These are phyloP conservation scores for Aristolochia fimbriata DNA, from an alignment of 164 flowering plant species.

Conservation along the genomic window DNA sequence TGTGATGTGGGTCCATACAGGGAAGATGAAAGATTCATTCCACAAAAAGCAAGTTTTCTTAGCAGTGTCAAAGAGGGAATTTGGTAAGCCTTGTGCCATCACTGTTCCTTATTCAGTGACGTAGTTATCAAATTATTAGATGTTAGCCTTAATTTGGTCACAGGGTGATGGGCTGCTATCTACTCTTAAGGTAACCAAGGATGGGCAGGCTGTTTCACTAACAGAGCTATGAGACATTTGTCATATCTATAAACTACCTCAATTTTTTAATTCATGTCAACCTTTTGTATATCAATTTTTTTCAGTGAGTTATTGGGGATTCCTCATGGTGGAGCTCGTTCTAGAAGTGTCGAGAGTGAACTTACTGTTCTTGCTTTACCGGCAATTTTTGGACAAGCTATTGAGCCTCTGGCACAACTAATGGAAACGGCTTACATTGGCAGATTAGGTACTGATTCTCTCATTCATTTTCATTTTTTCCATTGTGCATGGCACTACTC, in stretches of 20 bases:
- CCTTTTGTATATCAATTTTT: background rate
- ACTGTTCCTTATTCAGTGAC: background rate
- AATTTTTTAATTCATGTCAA: background rate
- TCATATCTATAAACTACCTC: background rate
- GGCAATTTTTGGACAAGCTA: constrained; percentile 83
- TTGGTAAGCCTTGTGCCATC: constrained; percentile 2
- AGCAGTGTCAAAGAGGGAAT: constrained; percentile 2
- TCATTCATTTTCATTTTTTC: too few relatives aligned
- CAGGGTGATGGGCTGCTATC: background rate
- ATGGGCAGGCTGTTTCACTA: background rate
- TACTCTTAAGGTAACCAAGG: background rate
- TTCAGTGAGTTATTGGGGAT: constrained; percentile 24
- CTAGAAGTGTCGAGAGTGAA: constrained; percentile 42
- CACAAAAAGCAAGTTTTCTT: constrained; percentile 1
- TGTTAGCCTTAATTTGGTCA: background rate
- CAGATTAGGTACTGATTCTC: constrained; percentile 44
- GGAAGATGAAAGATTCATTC: background rate
- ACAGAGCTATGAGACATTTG: background rate
- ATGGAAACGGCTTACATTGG: constrained; percentile 99
- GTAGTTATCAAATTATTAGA: background rate
- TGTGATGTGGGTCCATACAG: background rate
- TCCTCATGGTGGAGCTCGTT: constrained; percentile 12
- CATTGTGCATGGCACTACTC: too few relatives aligned
- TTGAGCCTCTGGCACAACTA: constrained; percentile 78
- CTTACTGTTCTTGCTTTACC: constrained; percentile 72